Conservation (phyloP, 2,329 filamentous ascomycete species). For the Thielaviopsis musarum region DNA sequence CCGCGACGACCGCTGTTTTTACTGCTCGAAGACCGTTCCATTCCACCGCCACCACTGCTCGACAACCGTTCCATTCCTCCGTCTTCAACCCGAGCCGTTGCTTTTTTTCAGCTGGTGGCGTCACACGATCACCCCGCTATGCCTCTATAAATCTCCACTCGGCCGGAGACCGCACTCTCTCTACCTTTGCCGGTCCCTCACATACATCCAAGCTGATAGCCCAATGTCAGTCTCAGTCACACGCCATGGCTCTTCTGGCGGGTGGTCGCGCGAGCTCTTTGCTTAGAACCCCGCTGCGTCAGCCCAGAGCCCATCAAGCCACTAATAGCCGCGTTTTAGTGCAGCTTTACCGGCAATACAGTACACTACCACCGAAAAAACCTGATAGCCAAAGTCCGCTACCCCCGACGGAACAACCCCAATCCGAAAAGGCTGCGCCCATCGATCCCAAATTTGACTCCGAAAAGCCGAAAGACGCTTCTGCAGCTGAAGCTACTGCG, state of each 20-base stretch:
- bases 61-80: not conserved
- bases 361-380: not conserved
- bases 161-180: not conserved
- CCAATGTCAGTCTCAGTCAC: not conserved
- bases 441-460: not conserved
- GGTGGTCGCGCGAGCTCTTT: not conserved
- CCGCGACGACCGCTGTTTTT: not conserved
- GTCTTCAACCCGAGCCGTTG: not conserved
- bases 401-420: not conserved
- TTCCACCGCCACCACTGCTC: not conserved
- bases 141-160: not conserved
- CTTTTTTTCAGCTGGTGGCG: not conserved
- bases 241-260: not conserved
- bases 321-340: not conserved
- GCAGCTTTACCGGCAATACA: not conserved
- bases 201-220: not conserved
- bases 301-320: not conserved
- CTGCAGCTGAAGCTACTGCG: not conserved
- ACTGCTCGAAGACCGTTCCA: not conserved
- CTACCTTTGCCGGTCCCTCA: not conserved
- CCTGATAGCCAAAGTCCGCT: not conserved
- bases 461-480: not conserved
- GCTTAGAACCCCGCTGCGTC: not conserved
- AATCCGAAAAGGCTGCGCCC: not conserved
- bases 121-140: slow-evolving; percentile 2